Conservation (phyloP, 129 eudicot genomes). For the Cynara cardunculus region DNA sequence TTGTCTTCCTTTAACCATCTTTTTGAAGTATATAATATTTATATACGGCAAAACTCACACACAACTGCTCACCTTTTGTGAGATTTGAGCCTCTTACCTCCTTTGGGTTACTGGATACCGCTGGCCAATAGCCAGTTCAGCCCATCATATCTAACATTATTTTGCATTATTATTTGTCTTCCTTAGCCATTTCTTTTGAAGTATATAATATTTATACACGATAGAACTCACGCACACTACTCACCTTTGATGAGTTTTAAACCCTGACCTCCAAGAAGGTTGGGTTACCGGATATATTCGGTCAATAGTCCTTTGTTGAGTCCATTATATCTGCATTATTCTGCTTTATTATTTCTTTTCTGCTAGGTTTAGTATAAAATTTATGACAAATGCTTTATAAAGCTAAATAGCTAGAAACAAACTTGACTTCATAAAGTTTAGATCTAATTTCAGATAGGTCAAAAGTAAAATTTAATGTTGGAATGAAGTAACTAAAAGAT, state of each 20-base stretch:
- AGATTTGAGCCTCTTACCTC: background rate
- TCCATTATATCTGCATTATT: background rate
- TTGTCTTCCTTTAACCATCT: background rate
- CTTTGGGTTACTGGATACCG: background rate
- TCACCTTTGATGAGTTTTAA: background rate
- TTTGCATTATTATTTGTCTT: background rate
- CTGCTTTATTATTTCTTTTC: background rate
- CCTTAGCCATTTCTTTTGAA: background rate
- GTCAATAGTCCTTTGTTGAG: background rate
- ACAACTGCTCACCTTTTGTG: background rate
- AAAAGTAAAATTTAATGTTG: slow-evolving; percentile 20
- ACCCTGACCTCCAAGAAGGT: background rate
- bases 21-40: background rate
- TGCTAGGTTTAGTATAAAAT: background rate
- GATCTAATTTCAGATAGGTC: background rate
- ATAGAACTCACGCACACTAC: background rate
- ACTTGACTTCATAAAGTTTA: slow-evolving; percentile 10
- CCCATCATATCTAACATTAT: background rate
- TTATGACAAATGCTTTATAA: slow-evolving; percentile 1
- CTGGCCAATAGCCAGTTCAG: background rate
- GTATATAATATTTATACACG: background rate
- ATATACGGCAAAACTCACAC: background rate
- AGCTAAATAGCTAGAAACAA: background rate
- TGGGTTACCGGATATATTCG: background rate
- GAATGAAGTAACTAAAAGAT: slow-evolving; percentile 19